phyloP scores from a whole-genome alignment of 306 rosid species.

The Sicyos edulis region DNA sequence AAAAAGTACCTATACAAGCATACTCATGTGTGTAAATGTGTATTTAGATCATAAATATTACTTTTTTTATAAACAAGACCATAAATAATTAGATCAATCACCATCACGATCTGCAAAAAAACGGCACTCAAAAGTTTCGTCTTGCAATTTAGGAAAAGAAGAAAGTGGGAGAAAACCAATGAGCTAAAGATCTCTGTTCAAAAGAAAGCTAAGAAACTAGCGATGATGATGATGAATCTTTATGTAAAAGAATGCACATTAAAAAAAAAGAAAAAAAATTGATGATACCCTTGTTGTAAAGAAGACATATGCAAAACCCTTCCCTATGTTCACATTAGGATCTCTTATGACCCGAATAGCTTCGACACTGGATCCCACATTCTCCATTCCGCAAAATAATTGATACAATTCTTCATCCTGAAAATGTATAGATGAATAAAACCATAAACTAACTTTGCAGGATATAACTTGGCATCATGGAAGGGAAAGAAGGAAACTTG shows the following conservation, averaged over 20 bases:
- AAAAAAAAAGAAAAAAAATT: neutral
- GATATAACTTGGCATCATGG: neutral
- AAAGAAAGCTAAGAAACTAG: neutral
- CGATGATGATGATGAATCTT: neutral
- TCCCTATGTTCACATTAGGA: slow-evolving; percentile 67
- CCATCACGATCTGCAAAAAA: neutral
- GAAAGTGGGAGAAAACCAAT: neutral
- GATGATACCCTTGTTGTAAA: slow-evolving; percentile 69
- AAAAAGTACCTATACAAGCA: neutral
- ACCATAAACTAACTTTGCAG: neutral
- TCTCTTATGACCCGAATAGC: slow-evolving; percentile 85
- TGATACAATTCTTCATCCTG: slow-evolving; percentile 94
- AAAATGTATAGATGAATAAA: slow-evolving; percentile 6
- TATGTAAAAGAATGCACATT: neutral
- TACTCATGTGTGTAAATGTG: neutral
- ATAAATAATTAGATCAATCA: neutral
- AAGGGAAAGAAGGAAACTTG: neutral
- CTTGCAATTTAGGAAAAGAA: neutral
- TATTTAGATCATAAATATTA: neutral
- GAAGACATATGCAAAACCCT: slow-evolving; percentile 85
- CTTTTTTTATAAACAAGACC: too few relatives aligned
- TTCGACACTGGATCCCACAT: slow-evolving; percentile 53
- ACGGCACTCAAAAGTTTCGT: neutral
- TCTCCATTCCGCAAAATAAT: slow-evolving; percentile 58
- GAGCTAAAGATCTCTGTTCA: slow-evolving; percentile 2